Evolutionary conservation across 495 filamentous ascomycete genomes (phyloP).

Genomic region (Penicillium goetzii): DNA sequence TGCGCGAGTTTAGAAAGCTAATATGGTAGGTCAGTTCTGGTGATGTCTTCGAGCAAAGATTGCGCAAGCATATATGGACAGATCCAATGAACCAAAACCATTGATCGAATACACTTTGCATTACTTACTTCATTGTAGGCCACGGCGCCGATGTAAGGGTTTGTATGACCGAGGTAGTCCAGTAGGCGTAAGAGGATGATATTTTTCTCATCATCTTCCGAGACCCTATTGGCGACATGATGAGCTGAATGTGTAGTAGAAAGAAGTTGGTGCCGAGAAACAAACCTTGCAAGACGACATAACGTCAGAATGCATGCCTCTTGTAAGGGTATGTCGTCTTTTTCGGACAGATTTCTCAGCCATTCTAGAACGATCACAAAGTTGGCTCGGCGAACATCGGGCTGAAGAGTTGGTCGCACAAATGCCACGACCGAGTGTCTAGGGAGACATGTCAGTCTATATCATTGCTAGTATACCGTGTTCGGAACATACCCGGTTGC

Average conservation of each 20-base stretch:
- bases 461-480: background rate
- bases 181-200: constrained; percentile 80
- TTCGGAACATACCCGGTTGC: constrained; percentile 62
- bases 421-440: constrained; percentile 71
- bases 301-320: constrained; percentile 87
- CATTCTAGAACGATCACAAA: constrained; percentile 66
- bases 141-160: constrained; percentile 73
- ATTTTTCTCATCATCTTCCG: constrained; percentile 77
- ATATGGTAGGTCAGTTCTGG: constrained; percentile 13
- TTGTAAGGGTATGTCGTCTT: constrained; percentile 62
- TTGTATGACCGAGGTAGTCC: constrained; percentile 83
- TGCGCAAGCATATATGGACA: background rate
- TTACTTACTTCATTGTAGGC: constrained; percentile 76
- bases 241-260: background rate
- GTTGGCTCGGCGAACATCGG: constrained; percentile 62
- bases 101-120: background rate
- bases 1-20: constrained; percentile 68
- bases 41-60: background rate
- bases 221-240: constrained; percentile 47
- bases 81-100: background rate
- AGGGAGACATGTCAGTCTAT: constrained; percentile 4
- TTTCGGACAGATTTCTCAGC: constrained; percentile 70
- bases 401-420: constrained; percentile 53
- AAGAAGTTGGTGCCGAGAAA: background rate
- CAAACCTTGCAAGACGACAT: constrained; percentile 74